These are phyloP conservation scores for Acrocalymma vagum DNA, from an alignment of 2,329 filamentous ascomycete genomes.

Conservation along the genomic window DNA sequence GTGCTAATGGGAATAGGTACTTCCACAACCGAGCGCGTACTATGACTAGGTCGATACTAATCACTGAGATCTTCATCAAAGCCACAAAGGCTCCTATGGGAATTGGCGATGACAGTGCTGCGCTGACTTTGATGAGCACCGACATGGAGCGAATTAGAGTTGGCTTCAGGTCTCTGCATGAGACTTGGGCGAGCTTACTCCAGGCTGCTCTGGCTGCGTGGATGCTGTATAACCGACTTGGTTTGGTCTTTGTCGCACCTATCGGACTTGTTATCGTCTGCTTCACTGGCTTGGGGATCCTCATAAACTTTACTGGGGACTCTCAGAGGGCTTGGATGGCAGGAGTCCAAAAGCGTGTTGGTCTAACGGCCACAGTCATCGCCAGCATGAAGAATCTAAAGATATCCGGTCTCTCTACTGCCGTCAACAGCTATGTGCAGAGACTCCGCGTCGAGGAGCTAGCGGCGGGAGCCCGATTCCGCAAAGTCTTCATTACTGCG, in stretches of 20 bases:
- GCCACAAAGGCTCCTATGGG: slow-evolving; percentile 14
- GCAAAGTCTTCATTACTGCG: slow-evolving; percentile 14
- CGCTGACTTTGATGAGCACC: slow-evolving; percentile 34
- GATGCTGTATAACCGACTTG: slow-evolving; percentile 28
- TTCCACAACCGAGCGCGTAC: slow-evolving; percentile 14
- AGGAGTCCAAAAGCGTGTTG: slow-evolving; percentile 34
- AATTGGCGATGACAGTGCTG: slow-evolving; percentile 6
- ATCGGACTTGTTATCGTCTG: slow-evolving; percentile 27
- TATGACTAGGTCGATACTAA: slow-evolving; percentile 15
- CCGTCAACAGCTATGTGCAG: slow-evolving; percentile 43
- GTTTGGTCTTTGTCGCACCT: slow-evolving; percentile 28
- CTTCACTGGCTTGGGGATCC: slow-evolving; percentile 22
- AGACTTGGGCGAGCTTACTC: slow-evolving; percentile 25
- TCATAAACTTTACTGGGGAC: slow-evolving; percentile 31
- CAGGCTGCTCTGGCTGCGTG: slow-evolving; percentile 20
- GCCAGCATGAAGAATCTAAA: slow-evolving; percentile 51
- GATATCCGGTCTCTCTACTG: slow-evolving; percentile 46
- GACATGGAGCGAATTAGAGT: slow-evolving; percentile 30
- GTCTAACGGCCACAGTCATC: slow-evolving; percentile 38
- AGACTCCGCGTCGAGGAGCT: slow-evolving; percentile 47
- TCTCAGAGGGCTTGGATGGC: slow-evolving; percentile 35
- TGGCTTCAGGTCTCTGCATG: slow-evolving; percentile 25
- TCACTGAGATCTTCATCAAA: slow-evolving; percentile 16
- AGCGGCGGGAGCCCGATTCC: slow-evolving; percentile 9
- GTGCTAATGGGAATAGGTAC: slow-evolving; percentile 10